Evolutionary conservation across 371 early-diverging fungal genomes (phyloP).

Genomic region (Actinomucor elegans): DNA sequence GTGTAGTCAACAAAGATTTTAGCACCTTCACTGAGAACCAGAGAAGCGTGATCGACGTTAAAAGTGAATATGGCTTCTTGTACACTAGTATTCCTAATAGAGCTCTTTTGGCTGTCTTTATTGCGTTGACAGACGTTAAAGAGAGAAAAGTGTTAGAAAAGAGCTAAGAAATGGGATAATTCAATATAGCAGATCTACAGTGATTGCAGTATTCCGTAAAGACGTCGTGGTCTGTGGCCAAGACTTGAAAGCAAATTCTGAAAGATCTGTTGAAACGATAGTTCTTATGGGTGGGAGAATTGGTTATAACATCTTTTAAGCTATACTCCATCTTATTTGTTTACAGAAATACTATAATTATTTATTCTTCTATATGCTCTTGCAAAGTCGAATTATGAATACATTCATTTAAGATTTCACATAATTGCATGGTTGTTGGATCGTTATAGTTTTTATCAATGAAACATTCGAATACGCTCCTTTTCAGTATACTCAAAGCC

Average conservation of each 20-base stretch:
- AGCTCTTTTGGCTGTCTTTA: constrained; percentile 50
- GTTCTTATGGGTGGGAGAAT: constrained; percentile 45
- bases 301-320: too few relatives aligned
- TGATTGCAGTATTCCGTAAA: constrained; percentile 61
- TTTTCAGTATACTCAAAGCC: too few relatives aligned
- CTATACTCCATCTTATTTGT: too few relatives aligned
- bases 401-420: too few relatives aligned
- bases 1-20: constrained; percentile 40
- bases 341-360: too few relatives aligned
- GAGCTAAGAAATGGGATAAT: constrained; percentile 74
- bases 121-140: constrained; percentile 41
- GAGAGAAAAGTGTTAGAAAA: constrained; percentile 28
- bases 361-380: too few relatives aligned
- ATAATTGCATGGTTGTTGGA: too few relatives aligned
- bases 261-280: constrained; percentile 55
- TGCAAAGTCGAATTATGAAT: too few relatives aligned
- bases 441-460: too few relatives aligned
- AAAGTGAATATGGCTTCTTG: constrained; percentile 14
- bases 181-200: constrained; percentile 66
- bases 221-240: constrained; percentile 58
- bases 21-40: constrained; percentile 54
- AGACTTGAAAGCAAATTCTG: constrained; percentile 56
- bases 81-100: constrained; percentile 47
- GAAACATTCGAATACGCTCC: too few relatives aligned
- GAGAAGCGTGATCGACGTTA: constrained; percentile 33